Base-by-base conservation (phyloP, 345 rosid species). In the Sisymbrium altissimum region DNA sequence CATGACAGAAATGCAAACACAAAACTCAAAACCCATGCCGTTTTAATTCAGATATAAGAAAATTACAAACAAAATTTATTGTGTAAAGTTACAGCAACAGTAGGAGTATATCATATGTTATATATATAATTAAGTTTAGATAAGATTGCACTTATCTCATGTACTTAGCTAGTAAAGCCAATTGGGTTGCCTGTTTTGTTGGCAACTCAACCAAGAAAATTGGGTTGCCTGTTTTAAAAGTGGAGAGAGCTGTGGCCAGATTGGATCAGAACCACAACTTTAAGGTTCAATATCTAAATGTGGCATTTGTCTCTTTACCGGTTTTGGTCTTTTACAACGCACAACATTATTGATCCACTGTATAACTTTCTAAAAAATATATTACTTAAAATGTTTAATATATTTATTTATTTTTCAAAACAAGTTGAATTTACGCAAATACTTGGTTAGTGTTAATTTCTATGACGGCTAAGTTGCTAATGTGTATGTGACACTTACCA, bases 231-330 rank as follows among this genome's bases (percentile, higher is more conserved):
- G 32, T 17, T 45, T 33, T 19, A 0, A 46, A 66, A 19, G 18
- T 49, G 35, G 59, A 66, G 68, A 29, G 68, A 15, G 54, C 23
- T 23, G 41, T 60, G 63, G 55, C 2, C 61, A 43, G 7, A 56
- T 7, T 73, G 41, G 46, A 35, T 56, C 11, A 57, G 60, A 66
- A 23, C 78, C 78, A 74, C 72, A 66, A 66, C 72, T 74, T 74
- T 56, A 66, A 54, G 32, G 40, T 35, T 66, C 23, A 38, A 46
- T 65, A 66, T 74, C 66, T 74, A 15, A 8, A 45, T 65, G 72
- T 55, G 32, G 50, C 66, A 65, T 74, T 66, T 74, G 72, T 74
- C 72, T 56, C 58, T 74, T 65, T 68, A 41, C 49, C 35, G 55
- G 60, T 68, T 68, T 75, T 67, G 63, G 17, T 75, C 58, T 62